These are phyloP conservation scores for Microdochium nivale DNA, from an alignment of 2,329 filamentous ascomycete species.

Conservation along the genomic window DNA sequence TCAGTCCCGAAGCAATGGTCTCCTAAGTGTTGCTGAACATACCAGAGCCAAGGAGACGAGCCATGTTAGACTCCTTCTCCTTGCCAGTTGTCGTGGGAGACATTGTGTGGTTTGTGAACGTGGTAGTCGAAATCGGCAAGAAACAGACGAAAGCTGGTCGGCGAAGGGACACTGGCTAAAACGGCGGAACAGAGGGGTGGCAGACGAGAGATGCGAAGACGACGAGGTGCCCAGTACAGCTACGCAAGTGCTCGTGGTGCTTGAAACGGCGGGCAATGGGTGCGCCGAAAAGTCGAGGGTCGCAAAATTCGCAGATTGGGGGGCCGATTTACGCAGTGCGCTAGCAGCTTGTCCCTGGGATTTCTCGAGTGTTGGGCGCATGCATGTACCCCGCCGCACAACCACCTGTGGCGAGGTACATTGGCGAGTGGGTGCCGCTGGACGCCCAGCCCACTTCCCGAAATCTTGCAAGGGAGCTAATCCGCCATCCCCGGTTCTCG, in stretches of 20 bases:
- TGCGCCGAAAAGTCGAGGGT: background rate
- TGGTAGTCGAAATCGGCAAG: background rate
- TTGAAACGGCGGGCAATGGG: background rate
- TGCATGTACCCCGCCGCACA: background rate
- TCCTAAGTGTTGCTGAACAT: conserved; percentile 1
- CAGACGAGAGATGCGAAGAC: background rate
- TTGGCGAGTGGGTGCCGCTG: background rate
- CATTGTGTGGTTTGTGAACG: background rate
- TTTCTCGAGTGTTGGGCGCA: background rate
- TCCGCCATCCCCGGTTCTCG: no score
- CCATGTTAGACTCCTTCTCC: conserved; percentile 2
- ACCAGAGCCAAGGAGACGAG: conserved; percentile 7
- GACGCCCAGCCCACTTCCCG: no score
- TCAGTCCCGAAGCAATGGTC: conserved; percentile 4
- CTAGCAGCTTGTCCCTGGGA: background rate
- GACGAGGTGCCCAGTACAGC: background rate
- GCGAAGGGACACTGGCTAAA: background rate
- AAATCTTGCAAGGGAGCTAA: no score
- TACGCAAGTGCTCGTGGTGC: background rate
- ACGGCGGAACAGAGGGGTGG: background rate
- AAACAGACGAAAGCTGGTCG: background rate
- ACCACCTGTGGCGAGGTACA: background rate
- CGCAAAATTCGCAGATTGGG: background rate
- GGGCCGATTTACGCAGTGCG: background rate
- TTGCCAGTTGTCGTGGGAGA: background rate